Evolutionary conservation across 495 filamentous ascomycete species (phyloP).

Genomic region (Xylaria palmicola): DNA sequence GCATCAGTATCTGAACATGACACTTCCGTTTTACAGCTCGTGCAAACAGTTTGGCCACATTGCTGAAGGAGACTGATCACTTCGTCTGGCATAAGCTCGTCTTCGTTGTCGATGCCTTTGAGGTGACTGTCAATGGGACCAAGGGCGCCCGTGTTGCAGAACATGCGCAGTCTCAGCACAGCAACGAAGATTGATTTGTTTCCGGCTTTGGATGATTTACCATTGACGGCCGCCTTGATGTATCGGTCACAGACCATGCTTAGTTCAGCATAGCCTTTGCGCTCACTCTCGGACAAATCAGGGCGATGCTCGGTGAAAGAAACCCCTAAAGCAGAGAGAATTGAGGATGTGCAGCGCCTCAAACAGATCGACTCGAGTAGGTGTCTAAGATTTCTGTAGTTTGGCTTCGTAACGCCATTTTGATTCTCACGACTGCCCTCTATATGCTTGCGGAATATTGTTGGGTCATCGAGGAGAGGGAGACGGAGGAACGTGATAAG

Average conservation of each 20-base stretch:
- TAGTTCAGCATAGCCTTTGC: constrained; percentile 23
- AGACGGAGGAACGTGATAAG: constrained; percentile 34
- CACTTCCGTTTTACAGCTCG: constrained; percentile 2
- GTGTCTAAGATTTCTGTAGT: background rate
- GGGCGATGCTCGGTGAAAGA: constrained; percentile 15
- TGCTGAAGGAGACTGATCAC: constrained; percentile 21
- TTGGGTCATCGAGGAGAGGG: constrained; percentile 21
- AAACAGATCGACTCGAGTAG: background rate
- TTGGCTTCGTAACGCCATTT: background rate
- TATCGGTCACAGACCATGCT: background rate
- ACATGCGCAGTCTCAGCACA: constrained; percentile 16
- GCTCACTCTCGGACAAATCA: constrained; percentile 25
- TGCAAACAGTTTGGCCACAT: constrained; percentile 1
- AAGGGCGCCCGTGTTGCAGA: constrained; percentile 12
- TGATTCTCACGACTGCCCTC: background rate
- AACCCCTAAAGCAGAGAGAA: constrained; percentile 26
- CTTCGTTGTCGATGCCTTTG: background rate
- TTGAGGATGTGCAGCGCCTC: background rate
- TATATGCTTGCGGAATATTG: background rate
- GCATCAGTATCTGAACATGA: background rate
- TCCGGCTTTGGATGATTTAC: background rate
- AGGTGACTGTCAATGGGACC: background rate
- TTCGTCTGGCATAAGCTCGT: constrained; percentile 18
- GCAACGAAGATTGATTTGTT: background rate
- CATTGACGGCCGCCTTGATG: background rate